A percentile compares a stretch with the other conserved stretches of the same genome.
Evolutionary conservation across 805 yeast genomes (phyloP).

Genomic region (Ogataea thermomethanolica): DNA sequence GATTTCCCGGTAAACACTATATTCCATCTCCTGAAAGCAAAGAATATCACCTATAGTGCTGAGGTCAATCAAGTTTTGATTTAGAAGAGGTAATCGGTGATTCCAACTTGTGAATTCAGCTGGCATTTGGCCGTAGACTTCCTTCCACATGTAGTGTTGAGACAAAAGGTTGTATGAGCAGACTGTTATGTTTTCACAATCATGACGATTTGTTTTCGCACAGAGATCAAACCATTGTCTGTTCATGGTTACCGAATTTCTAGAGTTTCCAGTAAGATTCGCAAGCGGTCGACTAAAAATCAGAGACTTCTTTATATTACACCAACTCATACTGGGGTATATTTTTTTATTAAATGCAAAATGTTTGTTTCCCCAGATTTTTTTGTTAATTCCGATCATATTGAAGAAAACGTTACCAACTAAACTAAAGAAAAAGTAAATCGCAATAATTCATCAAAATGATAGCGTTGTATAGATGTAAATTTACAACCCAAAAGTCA

Average conservation of each 20-base stretch:
- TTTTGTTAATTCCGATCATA: too few species aligned
- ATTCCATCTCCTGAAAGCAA: conserved; percentile 45
- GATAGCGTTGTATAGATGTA: background rate
- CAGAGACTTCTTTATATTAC: too few species aligned
- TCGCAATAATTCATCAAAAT: background rate
- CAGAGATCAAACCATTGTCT: conserved; percentile 18
- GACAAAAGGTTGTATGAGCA: conserved; percentile 35
- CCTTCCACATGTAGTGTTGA: conserved; percentile 56
- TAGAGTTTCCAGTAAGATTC: background rate
- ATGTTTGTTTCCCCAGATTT: conserved; percentile 6
- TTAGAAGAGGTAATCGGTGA: conserved; percentile 43
- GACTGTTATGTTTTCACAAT: conserved; percentile 23
- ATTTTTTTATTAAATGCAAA: background rate
- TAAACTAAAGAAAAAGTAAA: background rate
- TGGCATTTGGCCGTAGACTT: conserved; percentile 50
- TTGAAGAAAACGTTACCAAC: background rate
- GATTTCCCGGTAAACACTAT: conserved; percentile 23
- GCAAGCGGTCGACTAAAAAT: background rate
- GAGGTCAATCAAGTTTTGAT: conserved; percentile 35
- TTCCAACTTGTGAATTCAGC: conserved; percentile 46
- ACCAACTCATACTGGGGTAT: background rate
- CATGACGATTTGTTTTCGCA: conserved; percentile 3
- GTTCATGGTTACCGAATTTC: conserved; percentile 22
- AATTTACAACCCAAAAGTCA: conserved; percentile 11
- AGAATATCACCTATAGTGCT: conserved; percentile 45